Percentiles rank a stretch among this genome's conserved stretches.
These are phyloP conservation scores for Urtica urens DNA, from an alignment of 306 rosid genomes.

Conservation along the genomic window DNA sequence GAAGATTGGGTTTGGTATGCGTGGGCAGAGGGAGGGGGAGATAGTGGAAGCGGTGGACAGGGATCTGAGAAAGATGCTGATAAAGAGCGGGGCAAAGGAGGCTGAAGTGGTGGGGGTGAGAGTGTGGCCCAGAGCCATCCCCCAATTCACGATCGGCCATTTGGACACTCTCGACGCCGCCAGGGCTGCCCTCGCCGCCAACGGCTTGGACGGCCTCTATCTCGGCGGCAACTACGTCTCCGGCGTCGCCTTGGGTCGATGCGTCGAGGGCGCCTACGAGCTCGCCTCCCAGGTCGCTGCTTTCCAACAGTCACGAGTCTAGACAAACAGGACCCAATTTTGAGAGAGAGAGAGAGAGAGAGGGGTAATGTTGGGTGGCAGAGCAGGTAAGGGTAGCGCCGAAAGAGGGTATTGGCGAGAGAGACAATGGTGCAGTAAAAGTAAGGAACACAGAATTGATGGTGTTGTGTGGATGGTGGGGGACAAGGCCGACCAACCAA, in stretches of 20 bases:
- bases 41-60: slow-evolving; percentile 77
- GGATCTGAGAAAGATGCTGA: slow-evolving; percentile 75
- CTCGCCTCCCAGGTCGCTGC: slow-evolving; percentile 62
- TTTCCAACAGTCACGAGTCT: slow-evolving; percentile 37
- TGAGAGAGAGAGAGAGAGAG: no score
- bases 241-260: slow-evolving; percentile 95
- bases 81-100: slow-evolving; percentile 52
- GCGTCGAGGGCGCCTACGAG: slow-evolving; percentile 90
- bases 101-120: slow-evolving; percentile 65
- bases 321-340: neutral
- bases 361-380: no score
- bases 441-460: no score
- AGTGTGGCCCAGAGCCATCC: slow-evolving; percentile 91
- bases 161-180: slow-evolving; percentile 71
- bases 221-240: slow-evolving; percentile 86
- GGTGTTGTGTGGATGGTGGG: no score
- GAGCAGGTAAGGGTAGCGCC: neutral
- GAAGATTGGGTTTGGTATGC: slow-evolving; percentile 1
- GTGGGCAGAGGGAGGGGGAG: slow-evolving; percentile 55
- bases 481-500: no score
- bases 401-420: neutral
- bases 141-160: slow-evolving; percentile 90
- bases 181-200: slow-evolving; percentile 42
- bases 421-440: neutral
- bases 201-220: slow-evolving; percentile 63